Conservation (phyloP, 2,329 filamentous ascomycete genomes). For the Exophiala sideris region DNA sequence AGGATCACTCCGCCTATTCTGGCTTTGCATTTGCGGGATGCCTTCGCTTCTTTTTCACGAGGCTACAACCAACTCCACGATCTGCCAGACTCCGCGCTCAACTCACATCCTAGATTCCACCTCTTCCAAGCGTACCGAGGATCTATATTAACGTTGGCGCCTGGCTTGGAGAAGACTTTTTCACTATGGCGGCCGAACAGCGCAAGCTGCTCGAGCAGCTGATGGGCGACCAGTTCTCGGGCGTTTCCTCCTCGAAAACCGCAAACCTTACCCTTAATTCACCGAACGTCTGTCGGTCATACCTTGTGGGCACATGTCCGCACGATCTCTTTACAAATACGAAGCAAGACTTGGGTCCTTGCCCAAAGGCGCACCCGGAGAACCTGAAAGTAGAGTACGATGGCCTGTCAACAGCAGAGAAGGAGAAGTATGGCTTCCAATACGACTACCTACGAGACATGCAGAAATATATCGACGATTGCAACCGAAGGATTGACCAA, state of each 20-base stretch:
- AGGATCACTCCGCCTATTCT: conserved; percentile 12
- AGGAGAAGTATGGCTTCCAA: conserved; percentile 81
- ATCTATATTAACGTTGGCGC: not conserved
- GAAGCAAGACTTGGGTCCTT: conserved; percentile 91
- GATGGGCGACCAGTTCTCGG: conserved; percentile 74
- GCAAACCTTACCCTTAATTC: conserved; percentile 85
- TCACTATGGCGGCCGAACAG: conserved; percentile 87
- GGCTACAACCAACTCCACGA: not conserved
- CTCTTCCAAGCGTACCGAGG: too few relatives aligned
- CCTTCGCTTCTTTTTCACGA: not conserved
- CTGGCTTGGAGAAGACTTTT: not conserved
- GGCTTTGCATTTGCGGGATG: conserved; percentile 12
- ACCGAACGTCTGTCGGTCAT: conserved; percentile 90
- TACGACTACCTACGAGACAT: conserved; percentile 96
- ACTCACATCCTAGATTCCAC: too few relatives aligned
- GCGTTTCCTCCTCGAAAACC: conserved; percentile 67
- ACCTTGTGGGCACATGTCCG: conserved; percentile 87
- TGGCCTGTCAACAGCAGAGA: conserved; percentile 65
- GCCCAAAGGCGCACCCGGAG: conserved; percentile 84
- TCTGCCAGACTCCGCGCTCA: not conserved
- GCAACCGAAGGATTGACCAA: conserved; percentile 86
- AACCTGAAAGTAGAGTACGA: conserved; percentile 87
- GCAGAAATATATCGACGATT: conserved; percentile 94
- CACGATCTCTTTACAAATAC: conserved; percentile 99
- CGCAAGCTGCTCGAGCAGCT: conserved; percentile 97